Base-by-base conservation (phyloP, 2,329 filamentous ascomycete species). In the Cytospora schulzeri region DNA sequence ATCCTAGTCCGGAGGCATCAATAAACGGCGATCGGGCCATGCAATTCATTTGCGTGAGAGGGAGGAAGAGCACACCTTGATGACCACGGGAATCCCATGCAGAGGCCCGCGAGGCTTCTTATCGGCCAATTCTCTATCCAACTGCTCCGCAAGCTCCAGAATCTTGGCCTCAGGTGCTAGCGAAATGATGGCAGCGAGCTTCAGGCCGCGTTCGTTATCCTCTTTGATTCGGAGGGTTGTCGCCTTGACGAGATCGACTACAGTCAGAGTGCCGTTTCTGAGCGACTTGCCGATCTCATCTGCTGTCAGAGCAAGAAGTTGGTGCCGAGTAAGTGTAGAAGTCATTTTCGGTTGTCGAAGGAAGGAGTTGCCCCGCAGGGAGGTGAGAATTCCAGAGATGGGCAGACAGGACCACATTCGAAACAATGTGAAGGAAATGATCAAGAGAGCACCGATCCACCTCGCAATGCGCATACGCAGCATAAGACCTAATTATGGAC, bases 351-450 rank as follows among this genome's bases (percentile, higher is more conserved):
- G 9, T 15, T 48, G 41, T 48, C n/a, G 15, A 48, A 48, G 17
- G 41, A 48, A 63, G 56, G 35, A 63, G 29, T 56, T 56, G 26
- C 55, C 59, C 31, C 4, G 31, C 4, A 33, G 31, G 31, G 8
- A 33, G 31, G 31, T 11, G 31, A 33, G 31, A 11, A 5, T 33
- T 33, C 31, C 31, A 33, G 31, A 33, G 31, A 33, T 33, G 6
- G 31, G 31, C 31, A 33, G 31, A 33, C 31, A 33, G 12, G 4
- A 33, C 31, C 31, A 33, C 31, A 11, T 11, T 11, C 31, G 31
- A 11, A 33, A 33, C 8, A 33, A 33, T 33, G 31, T 33, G 31
- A 33, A 11, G 31, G 6, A 33, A 11, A 33, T 8, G 31, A 33
- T 33, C 31, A 33, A 33, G 31, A 33, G 12, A 9, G 8, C 31